phyloP scores from a whole-genome alignment of 306 rosid genomes.

The Macrotyloma uniflorum region DNA sequence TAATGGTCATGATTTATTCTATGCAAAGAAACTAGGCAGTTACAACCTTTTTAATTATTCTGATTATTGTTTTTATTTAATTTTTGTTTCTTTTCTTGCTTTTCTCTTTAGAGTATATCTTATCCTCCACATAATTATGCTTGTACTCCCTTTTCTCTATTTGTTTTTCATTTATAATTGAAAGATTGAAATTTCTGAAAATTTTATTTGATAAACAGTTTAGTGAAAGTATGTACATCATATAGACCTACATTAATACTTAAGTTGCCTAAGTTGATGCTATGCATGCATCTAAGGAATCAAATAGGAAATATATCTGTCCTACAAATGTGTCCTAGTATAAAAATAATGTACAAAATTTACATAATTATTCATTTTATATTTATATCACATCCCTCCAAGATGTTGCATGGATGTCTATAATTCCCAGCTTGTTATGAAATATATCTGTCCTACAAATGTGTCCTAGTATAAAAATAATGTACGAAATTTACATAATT shows the following conservation, averaged over 20 bases:
- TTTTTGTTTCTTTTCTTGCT: background rate
- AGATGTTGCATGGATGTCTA: background rate
- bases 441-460: background rate
- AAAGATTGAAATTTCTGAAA: background rate
- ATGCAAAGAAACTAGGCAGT: background rate
- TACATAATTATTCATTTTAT: background rate
- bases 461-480: background rate
- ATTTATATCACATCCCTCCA: background rate
- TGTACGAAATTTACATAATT: background rate
- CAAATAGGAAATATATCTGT: background rate
- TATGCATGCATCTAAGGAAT: background rate
- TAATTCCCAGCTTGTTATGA: background rate
- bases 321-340: background rate
- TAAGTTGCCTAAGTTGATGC: background rate
- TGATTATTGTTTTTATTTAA: background rate
- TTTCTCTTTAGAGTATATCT: background rate
- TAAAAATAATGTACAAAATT: background rate
- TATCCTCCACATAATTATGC: background rate
- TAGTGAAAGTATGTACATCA: background rate
- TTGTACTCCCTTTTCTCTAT: background rate
- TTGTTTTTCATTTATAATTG: background rate
- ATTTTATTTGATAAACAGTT: background rate
- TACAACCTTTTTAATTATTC: background rate
- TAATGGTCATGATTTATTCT: slow-evolving; percentile 4
- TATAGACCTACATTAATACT: background rate